Evolutionary conservation across 1,139 yeast genomes (phyloP).

Genomic region (Waltiozyma sp.): DNA sequence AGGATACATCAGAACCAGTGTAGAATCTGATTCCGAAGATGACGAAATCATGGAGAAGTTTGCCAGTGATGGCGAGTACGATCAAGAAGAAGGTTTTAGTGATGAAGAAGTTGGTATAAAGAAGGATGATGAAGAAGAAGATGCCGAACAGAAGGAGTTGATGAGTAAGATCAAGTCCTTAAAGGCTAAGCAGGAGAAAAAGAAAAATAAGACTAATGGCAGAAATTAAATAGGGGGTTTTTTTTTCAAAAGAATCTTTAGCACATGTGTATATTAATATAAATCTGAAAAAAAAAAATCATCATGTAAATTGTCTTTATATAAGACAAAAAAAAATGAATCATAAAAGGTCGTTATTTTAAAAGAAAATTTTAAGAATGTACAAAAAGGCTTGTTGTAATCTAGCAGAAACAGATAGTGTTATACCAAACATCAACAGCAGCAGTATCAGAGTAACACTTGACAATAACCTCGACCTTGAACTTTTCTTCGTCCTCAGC

Average conservation of each 20-base stretch:
- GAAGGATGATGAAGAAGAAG: slow-evolving; percentile 8
- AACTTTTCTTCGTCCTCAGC: slow-evolving; percentile 31
- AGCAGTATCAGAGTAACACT: slow-evolving; percentile 50
- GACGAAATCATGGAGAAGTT: slow-evolving; percentile 13
- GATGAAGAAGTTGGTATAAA: slow-evolving; percentile 15
- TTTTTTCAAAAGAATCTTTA: no score
- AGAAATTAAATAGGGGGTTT: no score
- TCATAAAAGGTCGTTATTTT: no score
- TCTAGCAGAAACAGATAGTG: slow-evolving; percentile 20
- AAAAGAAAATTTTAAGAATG: background rate
- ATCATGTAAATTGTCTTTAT: no score
- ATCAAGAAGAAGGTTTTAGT: slow-evolving; percentile 17
- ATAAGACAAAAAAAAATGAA: no score
- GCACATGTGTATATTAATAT: no score
- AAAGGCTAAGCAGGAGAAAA: slow-evolving; percentile 14
- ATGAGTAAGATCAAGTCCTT: slow-evolving; percentile 14
- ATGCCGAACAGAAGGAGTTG: slow-evolving; percentile 14
- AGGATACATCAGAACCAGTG: background rate
- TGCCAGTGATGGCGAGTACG: slow-evolving; percentile 14
- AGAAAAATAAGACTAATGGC: slow-evolving; percentile 4
- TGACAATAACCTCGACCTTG: slow-evolving; percentile 45
- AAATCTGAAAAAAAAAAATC: no score
- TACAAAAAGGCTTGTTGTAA: background rate
- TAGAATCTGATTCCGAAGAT: background rate
- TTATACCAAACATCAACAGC: slow-evolving; percentile 48